Percentiles rank a stretch among this genome's conserved stretches.
These are phyloP conservation scores for Aspergillus baeticus DNA, from an alignment of 495 filamentous ascomycete genomes.

Conservation along the genomic window DNA sequence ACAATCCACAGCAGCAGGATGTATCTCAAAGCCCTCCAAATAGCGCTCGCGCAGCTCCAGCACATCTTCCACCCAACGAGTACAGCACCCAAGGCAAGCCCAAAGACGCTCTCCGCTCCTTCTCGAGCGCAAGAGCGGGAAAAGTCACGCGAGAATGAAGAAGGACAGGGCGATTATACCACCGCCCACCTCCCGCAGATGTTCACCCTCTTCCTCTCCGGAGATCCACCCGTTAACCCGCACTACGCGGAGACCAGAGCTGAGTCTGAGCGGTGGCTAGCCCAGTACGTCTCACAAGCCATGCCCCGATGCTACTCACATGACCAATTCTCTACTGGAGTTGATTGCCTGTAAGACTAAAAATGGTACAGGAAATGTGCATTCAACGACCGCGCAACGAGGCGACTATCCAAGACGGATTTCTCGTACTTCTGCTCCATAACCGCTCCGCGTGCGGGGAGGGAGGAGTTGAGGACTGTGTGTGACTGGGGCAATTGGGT, in stretches of 20 bases:
- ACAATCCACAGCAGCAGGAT: no score
- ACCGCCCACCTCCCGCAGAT: constrained; percentile 30
- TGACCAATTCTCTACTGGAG: no score
- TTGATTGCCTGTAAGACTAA: no score
- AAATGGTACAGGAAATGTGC: constrained; percentile 12
- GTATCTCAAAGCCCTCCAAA: no score
- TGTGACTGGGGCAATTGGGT: constrained; percentile 39
- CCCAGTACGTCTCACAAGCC: constrained; percentile 4
- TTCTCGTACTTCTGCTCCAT: constrained; percentile 23
- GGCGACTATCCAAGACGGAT: constrained; percentile 11
- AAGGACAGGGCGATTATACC: neutral
- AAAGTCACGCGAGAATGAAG: no score
- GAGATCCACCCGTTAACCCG: constrained; percentile 22
- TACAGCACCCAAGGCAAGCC: neutral
- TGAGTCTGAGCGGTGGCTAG: constrained; percentile 23
- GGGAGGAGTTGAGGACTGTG: constrained; percentile 22
- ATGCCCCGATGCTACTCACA: no score
- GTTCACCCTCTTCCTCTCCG: constrained; percentile 32
- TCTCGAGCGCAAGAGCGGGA: no score
- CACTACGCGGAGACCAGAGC: constrained; percentile 25
- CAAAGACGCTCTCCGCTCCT: no score
- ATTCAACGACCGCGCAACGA: constrained; percentile 8
- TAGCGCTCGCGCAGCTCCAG: neutral
- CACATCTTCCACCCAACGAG: neutral
- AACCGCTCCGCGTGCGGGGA: constrained; percentile 20